Percentiles rank a stretch among this genome's conserved stretches.
phyloP scores from a whole-genome alignment of 352 stramenopile species.

The Phytophthora europaea region DNA sequence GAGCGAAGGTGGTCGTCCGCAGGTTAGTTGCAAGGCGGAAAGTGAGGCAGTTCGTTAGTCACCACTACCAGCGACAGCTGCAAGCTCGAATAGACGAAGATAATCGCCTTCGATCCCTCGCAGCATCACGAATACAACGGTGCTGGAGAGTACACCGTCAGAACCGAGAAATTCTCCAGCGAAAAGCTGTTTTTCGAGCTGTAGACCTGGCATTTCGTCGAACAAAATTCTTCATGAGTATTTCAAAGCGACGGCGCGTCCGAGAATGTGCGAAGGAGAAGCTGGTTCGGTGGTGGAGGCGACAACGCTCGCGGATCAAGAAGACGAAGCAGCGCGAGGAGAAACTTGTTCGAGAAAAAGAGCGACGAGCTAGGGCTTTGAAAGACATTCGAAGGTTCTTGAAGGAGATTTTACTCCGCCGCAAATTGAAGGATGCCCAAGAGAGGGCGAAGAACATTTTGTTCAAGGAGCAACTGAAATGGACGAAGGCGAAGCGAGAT shows the following conservation, averaged over 20 bases:
- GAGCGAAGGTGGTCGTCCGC: slow-evolving; percentile 38
- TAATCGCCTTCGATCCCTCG: slow-evolving; percentile 6
- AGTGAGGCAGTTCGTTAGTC: slow-evolving; percentile 38
- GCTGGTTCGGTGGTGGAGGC: slow-evolving; percentile 61
- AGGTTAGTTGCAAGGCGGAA: slow-evolving; percentile 34
- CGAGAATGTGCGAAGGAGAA: slow-evolving; percentile 44
- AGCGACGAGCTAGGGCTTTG: slow-evolving; percentile 34
- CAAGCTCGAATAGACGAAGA: slow-evolving; percentile 19
- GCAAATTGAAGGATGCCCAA: slow-evolving; percentile 42
- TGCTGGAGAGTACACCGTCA: slow-evolving; percentile 33
- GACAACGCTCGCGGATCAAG: slow-evolving; percentile 16
- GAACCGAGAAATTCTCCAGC: not conserved
- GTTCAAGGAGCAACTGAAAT: slow-evolving; percentile 57
- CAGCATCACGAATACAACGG: slow-evolving; percentile 38
- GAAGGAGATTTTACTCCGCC: slow-evolving; percentile 52
- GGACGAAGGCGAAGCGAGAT: slow-evolving; percentile 57
- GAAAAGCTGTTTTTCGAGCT: slow-evolving; percentile 41
- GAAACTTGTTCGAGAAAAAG: slow-evolving; percentile 20
- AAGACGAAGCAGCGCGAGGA: slow-evolving; percentile 21
- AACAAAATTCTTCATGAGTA: slow-evolving; percentile 46
- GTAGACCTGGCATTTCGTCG: slow-evolving; percentile 60
- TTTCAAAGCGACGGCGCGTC: slow-evolving; percentile 27
- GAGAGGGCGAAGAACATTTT: slow-evolving; percentile 46
- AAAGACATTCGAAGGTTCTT: slow-evolving; percentile 57
- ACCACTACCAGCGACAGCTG: slow-evolving; percentile 16